Evolutionary conservation across 2,329 filamentous ascomycete species (phyloP).

Genomic region (Monilinia fructigena): DNA sequence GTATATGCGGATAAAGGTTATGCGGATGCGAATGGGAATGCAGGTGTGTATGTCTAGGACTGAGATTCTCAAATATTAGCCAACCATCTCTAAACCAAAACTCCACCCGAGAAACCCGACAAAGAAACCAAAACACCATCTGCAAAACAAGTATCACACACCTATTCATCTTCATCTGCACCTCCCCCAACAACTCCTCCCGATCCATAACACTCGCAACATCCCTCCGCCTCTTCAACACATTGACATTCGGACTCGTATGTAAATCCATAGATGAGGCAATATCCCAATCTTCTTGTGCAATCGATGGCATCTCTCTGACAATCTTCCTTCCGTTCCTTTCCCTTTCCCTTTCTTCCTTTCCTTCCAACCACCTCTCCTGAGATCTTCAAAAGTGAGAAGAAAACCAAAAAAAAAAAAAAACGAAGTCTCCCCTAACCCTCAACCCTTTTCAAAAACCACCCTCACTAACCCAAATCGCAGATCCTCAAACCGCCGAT

Average conservation of each 20-base stretch:
- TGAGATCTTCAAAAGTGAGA: no score
- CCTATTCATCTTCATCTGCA: slow-evolving; percentile 26
- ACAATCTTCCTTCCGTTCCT: no score
- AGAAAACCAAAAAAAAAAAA: no score
- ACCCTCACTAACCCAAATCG: not conserved
- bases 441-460: no score
- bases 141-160: not conserved
- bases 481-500: not conserved
- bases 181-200: slow-evolving; percentile 1
- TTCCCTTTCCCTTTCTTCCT: no score
- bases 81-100: not conserved
- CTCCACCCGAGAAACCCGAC: not conserved
- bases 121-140: not conserved
- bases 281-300: slow-evolving; percentile 26
- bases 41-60: slow-evolving; percentile 13
- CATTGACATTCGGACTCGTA: slow-evolving; percentile 10
- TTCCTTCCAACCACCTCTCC: no score
- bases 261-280: slow-evolving; percentile 18
- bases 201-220: slow-evolving; percentile 18
- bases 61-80: not conserved
- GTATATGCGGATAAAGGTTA: not conserved
- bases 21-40: slow-evolving; percentile 1
- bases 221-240: slow-evolving; percentile 33
- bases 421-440: no score
- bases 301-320: slow-evolving; percentile 34